Evolutionary conservation across 768 basidiomycete species (phyloP).

Genomic region (Lactarius vividus): DNA sequence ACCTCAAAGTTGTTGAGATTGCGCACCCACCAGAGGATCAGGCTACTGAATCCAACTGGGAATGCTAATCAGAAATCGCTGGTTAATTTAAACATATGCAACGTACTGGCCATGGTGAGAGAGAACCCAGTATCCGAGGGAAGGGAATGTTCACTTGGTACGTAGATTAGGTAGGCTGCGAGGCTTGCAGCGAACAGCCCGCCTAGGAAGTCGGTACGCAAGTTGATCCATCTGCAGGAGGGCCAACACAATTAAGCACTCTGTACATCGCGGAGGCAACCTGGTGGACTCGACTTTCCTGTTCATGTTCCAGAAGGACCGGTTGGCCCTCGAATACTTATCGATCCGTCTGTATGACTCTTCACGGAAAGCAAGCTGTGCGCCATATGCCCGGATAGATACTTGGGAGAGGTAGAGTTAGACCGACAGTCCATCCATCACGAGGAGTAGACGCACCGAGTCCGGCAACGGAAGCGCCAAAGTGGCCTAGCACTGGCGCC

Average conservation of each 20-base stretch:
- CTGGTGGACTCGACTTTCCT: constrained; percentile 32
- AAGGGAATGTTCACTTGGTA: constrained; percentile 35
- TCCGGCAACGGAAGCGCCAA: constrained; percentile 53
- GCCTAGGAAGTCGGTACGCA: constrained; percentile 55
- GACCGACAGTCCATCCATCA: background rate
- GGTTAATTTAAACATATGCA: too few relatives aligned
- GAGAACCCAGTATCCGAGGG: constrained; percentile 41
- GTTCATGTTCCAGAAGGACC: constrained; percentile 48
- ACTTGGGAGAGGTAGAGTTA: constrained; percentile 24
- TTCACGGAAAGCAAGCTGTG: constrained; percentile 42
- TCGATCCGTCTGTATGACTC: constrained; percentile 50
- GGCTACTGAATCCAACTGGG: too few relatives aligned
- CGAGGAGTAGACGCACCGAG: constrained; percentile 34
- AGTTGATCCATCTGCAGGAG: constrained; percentile 43
- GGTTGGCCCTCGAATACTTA: constrained; percentile 41
- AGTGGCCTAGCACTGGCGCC: constrained; percentile 49
- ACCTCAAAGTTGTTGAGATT: too few relatives aligned
- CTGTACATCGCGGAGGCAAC: background rate
- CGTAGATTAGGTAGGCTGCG: constrained; percentile 52
- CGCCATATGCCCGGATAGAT: constrained; percentile 56
- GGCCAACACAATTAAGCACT: background rate
- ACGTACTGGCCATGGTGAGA: constrained; percentile 40
- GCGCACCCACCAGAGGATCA: too few relatives aligned
- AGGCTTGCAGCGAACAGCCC: constrained; percentile 50
- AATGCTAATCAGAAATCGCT: too few relatives aligned